These are phyloP conservation scores for Daldinia sp. DNA, from an alignment of 2,329 filamentous ascomycete genomes.

Conservation along the genomic window DNA sequence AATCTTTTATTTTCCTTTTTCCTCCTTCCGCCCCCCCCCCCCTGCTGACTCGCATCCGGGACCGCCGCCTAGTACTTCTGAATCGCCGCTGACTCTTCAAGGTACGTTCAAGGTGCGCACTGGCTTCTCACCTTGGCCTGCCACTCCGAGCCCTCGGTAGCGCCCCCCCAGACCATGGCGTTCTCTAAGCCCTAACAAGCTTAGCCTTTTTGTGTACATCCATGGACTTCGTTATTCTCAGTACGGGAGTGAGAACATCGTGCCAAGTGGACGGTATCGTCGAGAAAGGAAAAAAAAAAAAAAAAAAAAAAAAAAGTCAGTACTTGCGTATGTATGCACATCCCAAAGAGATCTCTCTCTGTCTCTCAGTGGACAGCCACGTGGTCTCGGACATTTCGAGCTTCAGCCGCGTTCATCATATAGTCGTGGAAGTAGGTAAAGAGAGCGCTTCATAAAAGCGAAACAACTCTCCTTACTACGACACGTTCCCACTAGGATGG, in stretches of 20 bases:
- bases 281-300: not conserved
- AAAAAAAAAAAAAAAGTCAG: not conserved
- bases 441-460: constrained; percentile 15
- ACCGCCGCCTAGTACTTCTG: constrained; percentile 20
- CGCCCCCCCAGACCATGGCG: constrained; percentile 7
- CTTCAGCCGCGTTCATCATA: constrained; percentile 31
- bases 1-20: constrained; percentile 36
- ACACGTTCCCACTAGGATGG: constrained; percentile 19
- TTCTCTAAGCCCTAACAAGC: constrained; percentile 23
- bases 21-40: constrained; percentile 23
- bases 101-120: constrained; percentile 9
- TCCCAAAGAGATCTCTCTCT: constrained; percentile 27
- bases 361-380: constrained; percentile 33
- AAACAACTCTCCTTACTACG: constrained; percentile 24
- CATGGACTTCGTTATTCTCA: constrained; percentile 11
- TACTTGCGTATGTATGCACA: constrained; percentile 22
- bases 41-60: constrained; percentile 35
- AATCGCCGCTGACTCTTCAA: constrained; percentile 9
- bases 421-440: constrained; percentile 23
- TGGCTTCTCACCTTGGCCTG: constrained; percentile 20
- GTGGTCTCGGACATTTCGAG: constrained; percentile 40
- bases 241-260: constrained; percentile 17
- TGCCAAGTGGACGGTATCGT: constrained; percentile 34
- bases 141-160: constrained; percentile 30
- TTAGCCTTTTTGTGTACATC: constrained; percentile 10